These are phyloP conservation scores for Oryza punctata DNA, from an alignment of 176 grass and related monocot genomes.

Conservation along the genomic window DNA sequence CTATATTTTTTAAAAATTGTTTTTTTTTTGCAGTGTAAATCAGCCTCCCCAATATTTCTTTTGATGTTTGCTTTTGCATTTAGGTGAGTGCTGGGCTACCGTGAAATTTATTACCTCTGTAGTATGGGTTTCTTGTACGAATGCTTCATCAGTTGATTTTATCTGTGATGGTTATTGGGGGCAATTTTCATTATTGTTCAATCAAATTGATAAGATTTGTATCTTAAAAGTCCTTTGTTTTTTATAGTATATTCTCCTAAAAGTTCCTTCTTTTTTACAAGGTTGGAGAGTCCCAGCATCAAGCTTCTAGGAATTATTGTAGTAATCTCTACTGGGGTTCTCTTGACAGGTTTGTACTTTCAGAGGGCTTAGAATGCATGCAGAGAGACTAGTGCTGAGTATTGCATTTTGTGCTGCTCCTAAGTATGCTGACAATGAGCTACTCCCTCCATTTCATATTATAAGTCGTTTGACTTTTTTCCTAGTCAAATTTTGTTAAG, in stretches of 20 bases:
- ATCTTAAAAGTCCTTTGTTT: background rate
- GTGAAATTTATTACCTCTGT: background rate
- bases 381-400: background rate
- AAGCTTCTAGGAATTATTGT: conserved; percentile 96
- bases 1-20: conserved; percentile 2
- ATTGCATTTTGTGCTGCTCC: background rate
- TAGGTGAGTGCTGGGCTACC: conserved; percentile 60
- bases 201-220: conserved; percentile 13
- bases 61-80: conserved; percentile 97
- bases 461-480: too few species aligned
- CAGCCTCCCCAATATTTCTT: conserved; percentile 93
- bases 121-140: background rate
- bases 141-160: background rate
- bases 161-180: background rate
- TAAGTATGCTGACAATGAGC: conserved; percentile 10
- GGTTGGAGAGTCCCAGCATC: conserved; percentile 94
- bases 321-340: conserved; percentile 88
- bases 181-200: background rate
- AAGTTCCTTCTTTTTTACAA: conserved; percentile 46
- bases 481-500: too few species aligned
- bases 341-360: conserved; percentile 76
- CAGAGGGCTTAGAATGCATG: background rate
- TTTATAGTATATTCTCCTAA: conserved; percentile 7
- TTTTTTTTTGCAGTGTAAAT: conserved; percentile 95
- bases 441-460: too few species aligned